phyloP scores from a whole-genome alignment of 441 rosid species.

The Pelargonium australe region DNA sequence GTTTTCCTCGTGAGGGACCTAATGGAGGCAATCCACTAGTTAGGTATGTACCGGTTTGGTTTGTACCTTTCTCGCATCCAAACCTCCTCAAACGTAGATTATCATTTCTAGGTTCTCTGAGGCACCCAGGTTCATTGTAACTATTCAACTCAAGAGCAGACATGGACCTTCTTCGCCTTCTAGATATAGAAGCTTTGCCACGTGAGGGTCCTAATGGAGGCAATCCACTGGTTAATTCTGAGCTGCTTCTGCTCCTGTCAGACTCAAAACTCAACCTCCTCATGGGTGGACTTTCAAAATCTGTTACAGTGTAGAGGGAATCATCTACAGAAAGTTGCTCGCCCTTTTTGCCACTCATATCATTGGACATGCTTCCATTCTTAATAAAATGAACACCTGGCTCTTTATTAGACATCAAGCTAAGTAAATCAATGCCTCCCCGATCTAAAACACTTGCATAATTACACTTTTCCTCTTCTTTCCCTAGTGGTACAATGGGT shows the following conservation, averaged over 20 bases:
- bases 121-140: slow-evolving; percentile 15
- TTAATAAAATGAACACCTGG: slow-evolving; percentile 37
- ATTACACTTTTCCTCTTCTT: slow-evolving; percentile 20
- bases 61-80: background rate
- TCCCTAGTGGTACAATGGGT: slow-evolving; percentile 12
- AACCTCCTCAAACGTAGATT: background rate
- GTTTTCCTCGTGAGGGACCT: background rate
- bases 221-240: slow-evolving; percentile 33
- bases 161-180: slow-evolving; percentile 3
- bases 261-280: slow-evolving; percentile 19
- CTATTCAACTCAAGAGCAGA: background rate
- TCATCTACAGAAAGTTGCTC: slow-evolving; percentile 18
- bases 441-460: background rate
- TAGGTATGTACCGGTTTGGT: background rate
- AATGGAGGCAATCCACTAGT: slow-evolving; percentile 1
- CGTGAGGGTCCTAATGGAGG: slow-evolving; percentile 21
- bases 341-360: slow-evolving; percentile 25
- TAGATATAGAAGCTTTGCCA: background rate
- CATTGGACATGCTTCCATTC: slow-evolving; percentile 23
- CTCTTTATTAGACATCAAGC: slow-evolving; percentile 22
- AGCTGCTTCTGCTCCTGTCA: slow-evolving; percentile 41
- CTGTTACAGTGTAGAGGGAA: slow-evolving; percentile 19
- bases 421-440: slow-evolving; percentile 15
- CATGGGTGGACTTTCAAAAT: slow-evolving; percentile 21
- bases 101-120: background rate